Percentiles rank a stretch among this genome's conserved stretches.
Conservation (phyloP, 2,329 filamentous ascomycete genomes). For the Ceratocystis huliohia region DNA sequence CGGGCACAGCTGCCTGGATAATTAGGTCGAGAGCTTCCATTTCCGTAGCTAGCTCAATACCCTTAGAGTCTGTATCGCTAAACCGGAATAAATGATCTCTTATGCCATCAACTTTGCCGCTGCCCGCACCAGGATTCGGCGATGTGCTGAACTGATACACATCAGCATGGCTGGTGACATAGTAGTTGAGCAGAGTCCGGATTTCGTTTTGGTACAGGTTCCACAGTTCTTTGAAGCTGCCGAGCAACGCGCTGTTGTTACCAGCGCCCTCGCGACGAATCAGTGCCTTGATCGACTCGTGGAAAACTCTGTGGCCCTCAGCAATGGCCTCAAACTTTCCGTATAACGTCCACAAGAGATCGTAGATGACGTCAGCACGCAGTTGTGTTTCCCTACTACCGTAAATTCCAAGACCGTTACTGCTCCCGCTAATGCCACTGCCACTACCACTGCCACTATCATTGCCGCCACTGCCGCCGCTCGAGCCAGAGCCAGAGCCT, state of each 20-base stretch:
- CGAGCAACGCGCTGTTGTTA: slow-evolving; percentile 54
- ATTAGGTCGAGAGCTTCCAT: slow-evolving; percentile 84
- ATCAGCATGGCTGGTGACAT: slow-evolving; percentile 83
- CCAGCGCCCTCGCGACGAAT: slow-evolving; percentile 64
- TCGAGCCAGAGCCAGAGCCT: not conserved
- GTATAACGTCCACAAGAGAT: slow-evolving; percentile 82
- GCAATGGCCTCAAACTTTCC: slow-evolving; percentile 96
- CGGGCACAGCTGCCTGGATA: slow-evolving; percentile 80
- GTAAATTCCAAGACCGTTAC: slow-evolving; percentile 48
- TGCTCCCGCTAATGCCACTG: slow-evolving; percentile 23
- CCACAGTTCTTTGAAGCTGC: slow-evolving; percentile 94
- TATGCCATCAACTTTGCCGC: slow-evolving; percentile 31
- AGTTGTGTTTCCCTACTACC: slow-evolving; percentile 60
- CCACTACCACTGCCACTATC: slow-evolving; percentile 51
- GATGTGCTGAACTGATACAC: slow-evolving; percentile 50
- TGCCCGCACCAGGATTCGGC: slow-evolving; percentile 35
- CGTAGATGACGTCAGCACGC: slow-evolving; percentile 73
- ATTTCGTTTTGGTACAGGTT: slow-evolving; percentile 98
- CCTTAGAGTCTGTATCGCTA: slow-evolving; percentile 69
- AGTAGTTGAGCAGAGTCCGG: slow-evolving; percentile 83
- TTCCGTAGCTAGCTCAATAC: slow-evolving; percentile 65
- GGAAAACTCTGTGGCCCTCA: slow-evolving; percentile 84
- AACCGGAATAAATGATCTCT: slow-evolving; percentile 70
- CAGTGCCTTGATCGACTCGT: slow-evolving; percentile 81
- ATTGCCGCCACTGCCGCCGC: slow-evolving; percentile 40